Evolutionary conservation across 192 early-diverging fungal species (phyloP).

Genomic region (Kappamyces sp.): DNA sequence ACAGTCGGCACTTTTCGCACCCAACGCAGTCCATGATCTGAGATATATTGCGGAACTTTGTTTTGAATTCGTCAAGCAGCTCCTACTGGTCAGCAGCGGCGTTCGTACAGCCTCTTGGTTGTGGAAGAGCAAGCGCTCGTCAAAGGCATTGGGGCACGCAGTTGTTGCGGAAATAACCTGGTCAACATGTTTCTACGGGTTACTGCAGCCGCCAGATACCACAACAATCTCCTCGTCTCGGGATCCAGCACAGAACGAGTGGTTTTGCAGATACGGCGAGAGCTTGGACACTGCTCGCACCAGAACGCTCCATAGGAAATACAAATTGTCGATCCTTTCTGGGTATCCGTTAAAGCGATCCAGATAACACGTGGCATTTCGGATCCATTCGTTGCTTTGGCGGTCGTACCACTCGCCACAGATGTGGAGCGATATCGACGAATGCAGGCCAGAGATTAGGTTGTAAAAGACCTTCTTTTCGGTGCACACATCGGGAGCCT

Average conservation of each 20-base stretch:
- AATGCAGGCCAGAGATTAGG: conserved; percentile 70
- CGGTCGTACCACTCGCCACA: conserved; percentile 89
- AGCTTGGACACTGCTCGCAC: conserved; percentile 83
- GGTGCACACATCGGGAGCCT: conserved; percentile 40
- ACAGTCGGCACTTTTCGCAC: conserved; percentile 96
- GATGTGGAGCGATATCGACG: conserved; percentile 96
- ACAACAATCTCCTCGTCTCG: conserved; percentile 13
- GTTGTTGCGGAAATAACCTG: conserved; percentile 52
- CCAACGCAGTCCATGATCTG: conserved; percentile 99
- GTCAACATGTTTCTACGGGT: conserved; percentile 30
- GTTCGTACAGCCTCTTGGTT: conserved; percentile 32
- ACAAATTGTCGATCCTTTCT: conserved; percentile 90
- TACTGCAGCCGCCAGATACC: conserved; percentile 11
- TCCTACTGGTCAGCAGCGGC: conserved; percentile 22
- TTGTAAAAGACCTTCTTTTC: conserved; percentile 75
- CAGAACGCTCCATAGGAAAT: conserved; percentile 87
- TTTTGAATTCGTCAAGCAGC: conserved; percentile 82
- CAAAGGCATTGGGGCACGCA: conserved; percentile 75
- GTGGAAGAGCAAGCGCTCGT: conserved; percentile 81
- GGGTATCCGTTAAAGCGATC: conserved; percentile 81
- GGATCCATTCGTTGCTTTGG: conserved; percentile 83
- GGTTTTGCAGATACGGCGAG: conserved; percentile 60
- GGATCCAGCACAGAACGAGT: conserved; percentile 68
- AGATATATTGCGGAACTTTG: conserved; percentile 92
- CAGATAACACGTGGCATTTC: conserved; percentile 86